phyloP scores from a whole-genome alignment of 148 eudicot genomes.

The Tetragonia tetragonoides region DNA sequence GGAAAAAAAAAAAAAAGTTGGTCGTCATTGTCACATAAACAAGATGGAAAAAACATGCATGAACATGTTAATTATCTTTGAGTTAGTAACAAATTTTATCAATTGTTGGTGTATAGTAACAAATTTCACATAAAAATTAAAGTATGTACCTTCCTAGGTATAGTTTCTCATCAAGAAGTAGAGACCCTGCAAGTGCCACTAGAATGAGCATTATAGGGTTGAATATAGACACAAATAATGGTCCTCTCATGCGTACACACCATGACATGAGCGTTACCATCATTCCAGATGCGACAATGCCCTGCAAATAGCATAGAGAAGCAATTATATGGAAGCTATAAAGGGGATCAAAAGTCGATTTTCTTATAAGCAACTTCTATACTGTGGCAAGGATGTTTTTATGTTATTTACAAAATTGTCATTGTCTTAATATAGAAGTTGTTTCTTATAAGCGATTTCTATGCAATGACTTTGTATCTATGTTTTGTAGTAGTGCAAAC shows the following conservation, averaged over 20 bases:
- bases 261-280: constrained; percentile 34
- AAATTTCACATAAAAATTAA: neutral
- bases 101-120: neutral
- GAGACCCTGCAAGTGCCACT: constrained; percentile 45
- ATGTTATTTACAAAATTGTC: no score
- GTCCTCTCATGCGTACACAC: constrained; percentile 54
- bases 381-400: no score
- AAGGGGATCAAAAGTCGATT: no score
- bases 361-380: no score
- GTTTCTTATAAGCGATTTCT: no score
- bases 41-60: neutral
- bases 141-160: constrained; percentile 55
- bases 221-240: constrained; percentile 56
- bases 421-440: no score
- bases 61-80: neutral
- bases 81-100: neutral
- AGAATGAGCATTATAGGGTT: constrained; percentile 52
- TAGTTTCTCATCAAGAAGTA: constrained; percentile 48
- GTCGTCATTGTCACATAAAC: neutral
- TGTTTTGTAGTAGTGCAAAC: no score
- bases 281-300: constrained; percentile 46
- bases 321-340: no score
- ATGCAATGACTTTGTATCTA: no score
- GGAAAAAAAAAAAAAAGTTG: no score
- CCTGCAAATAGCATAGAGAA: constrained; percentile 27